Evolutionary conservation across 192 early-diverging fungal genomes (phyloP).

Genomic region (Coemansia sp.): DNA sequence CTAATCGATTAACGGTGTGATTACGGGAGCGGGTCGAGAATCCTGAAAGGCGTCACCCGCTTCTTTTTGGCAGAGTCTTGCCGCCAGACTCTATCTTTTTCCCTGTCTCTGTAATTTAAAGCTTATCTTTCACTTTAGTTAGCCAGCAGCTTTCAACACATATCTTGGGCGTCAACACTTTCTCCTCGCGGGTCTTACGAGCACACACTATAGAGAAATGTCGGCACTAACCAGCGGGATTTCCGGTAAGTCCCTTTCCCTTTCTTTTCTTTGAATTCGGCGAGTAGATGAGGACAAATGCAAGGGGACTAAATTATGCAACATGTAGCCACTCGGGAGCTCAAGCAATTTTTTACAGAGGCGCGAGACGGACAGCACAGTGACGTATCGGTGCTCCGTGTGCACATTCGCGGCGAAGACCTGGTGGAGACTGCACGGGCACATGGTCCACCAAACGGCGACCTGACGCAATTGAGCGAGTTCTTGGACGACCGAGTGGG

Average conservation of each 20-base stretch:
- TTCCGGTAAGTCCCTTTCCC: constrained; percentile 16
- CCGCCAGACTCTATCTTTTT: no score
- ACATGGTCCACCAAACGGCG: constrained; percentile 42
- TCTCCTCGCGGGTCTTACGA: neutral
- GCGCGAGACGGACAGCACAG: constrained; percentile 36
- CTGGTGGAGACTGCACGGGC: constrained; percentile 41
- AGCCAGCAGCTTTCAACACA: neutral
- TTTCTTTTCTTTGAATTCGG: no score
- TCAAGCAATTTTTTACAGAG: constrained; percentile 48
- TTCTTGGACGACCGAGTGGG: constrained; percentile 28
- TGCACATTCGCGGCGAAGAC: constrained; percentile 47
- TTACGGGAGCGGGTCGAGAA: no score
- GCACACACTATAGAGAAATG: constrained; percentile 8
- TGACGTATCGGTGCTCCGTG: constrained; percentile 35
- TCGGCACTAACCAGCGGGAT: constrained; percentile 33
- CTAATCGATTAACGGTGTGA: no score
- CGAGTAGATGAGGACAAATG: no score
- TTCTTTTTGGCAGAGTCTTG: no score
- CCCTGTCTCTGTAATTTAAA: neutral
- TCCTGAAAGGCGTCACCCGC: no score
- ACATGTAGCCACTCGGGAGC: constrained; percentile 38
- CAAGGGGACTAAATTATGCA: neutral
- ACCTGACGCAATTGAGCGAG: constrained; percentile 40
- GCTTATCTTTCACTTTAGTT: neutral
- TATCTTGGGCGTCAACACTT: no score